A percentile compares a stretch with the other conserved stretches of the same genome.
Conservation (phyloP, 2,329 filamentous ascomycete genomes). For the Aureobasidium sp. region DNA sequence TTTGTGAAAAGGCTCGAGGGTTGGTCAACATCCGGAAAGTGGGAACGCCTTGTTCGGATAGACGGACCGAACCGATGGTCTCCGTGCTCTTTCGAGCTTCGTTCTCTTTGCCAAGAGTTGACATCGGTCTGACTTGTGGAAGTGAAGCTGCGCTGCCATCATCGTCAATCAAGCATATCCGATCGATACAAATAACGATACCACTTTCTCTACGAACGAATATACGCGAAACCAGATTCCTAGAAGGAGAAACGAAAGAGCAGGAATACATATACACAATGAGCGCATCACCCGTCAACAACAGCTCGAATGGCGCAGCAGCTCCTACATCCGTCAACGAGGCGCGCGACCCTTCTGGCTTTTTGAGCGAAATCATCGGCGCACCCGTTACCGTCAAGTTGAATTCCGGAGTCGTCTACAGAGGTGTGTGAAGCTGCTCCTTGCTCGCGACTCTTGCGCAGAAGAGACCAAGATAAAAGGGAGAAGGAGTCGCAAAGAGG, state of each 20-base stretch:
- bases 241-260: background rate
- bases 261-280: background rate
- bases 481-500: background rate
- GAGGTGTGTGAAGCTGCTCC: constrained; percentile 53
- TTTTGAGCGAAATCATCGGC: constrained; percentile 90
- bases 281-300: constrained; percentile 1
- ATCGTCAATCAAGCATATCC: background rate
- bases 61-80: background rate
- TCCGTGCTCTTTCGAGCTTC: background rate
- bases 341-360: constrained; percentile 87
- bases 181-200: background rate
- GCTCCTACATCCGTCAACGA: constrained; percentile 37
- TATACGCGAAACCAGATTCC: background rate
- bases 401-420: constrained; percentile 98
- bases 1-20: background rate
- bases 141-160: background rate
- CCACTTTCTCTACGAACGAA: background rate
- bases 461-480: background rate
- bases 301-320: background rate
- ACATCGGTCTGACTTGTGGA: background rate
- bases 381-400: constrained; percentile 92
- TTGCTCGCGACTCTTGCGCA: background rate
- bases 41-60: background rate
- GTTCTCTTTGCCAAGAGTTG: background rate
- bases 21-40: background rate